A percentile compares a stretch with the other conserved stretches of the same genome.
Conservation (phyloP, 164 flowering plant species). For the Dillenia turbinata region DNA sequence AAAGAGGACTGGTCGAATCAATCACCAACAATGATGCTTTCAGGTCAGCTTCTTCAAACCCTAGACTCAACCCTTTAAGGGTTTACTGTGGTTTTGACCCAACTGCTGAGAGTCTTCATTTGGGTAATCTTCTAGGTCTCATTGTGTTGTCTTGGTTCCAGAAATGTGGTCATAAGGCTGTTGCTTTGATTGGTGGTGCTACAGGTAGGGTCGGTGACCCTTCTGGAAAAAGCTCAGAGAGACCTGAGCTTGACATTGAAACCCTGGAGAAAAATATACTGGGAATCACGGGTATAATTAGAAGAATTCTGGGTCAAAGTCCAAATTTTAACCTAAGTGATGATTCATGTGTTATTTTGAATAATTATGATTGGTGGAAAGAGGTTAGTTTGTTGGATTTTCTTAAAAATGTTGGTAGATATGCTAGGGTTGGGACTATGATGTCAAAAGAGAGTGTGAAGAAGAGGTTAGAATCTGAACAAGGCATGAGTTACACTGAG, state of each 20-base stretch:
- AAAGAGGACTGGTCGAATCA: slow-evolving; percentile 73
- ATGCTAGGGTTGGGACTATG: slow-evolving; percentile 69
- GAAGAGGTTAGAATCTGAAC: slow-evolving; percentile 56
- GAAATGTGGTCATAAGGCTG: slow-evolving; percentile 53
- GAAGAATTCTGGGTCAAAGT: slow-evolving; percentile 24
- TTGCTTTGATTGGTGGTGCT: slow-evolving; percentile 79
- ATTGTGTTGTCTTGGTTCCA: slow-evolving; percentile 85
- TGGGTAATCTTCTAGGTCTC: slow-evolving; percentile 77
- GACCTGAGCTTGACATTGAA: slow-evolving; percentile 58
- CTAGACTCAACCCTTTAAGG: slow-evolving; percentile 23
- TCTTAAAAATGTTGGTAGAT: slow-evolving; percentile 50
- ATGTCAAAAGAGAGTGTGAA: slow-evolving; percentile 62
- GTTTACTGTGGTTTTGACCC: slow-evolving; percentile 93
- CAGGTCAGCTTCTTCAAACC: slow-evolving; percentile 30
- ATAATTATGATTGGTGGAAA: slow-evolving; percentile 90
- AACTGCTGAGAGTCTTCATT: slow-evolving; percentile 72
- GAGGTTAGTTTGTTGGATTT: slow-evolving; percentile 60
- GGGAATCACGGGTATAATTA: slow-evolving; percentile 36
- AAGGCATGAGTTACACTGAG: slow-evolving; percentile 71
- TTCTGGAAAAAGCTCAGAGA: slow-evolving; percentile 68
- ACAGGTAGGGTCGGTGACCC: slow-evolving; percentile 86
- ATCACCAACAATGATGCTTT: slow-evolving; percentile 49
- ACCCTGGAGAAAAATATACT: slow-evolving; percentile 44
- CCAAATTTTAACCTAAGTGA: slow-evolving; percentile 1
- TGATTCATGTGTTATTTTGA: slow-evolving; percentile 31